Evolutionary conservation across 306 rosid species (phyloP), one percentile per base, ranked within the genome.

Genomic region (Cucumis melo): DNA sequence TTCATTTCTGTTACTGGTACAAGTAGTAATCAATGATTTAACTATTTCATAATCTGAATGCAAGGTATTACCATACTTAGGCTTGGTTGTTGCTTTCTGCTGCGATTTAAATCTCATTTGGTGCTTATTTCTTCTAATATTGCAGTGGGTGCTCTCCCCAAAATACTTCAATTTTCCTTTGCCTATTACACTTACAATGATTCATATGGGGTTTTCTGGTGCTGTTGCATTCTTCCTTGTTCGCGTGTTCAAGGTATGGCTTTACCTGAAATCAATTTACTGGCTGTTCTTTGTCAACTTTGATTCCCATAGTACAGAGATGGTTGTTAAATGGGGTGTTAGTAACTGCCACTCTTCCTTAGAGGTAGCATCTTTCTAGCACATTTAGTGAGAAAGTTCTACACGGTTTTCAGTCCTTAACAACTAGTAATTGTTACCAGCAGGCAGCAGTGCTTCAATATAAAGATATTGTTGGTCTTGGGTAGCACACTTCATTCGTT

Each of bases 131-230:
- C 5, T 56, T 78, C 42, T 4, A 10, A 58, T 54, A 41, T 83
- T 76, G 88, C 91, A 95, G 99, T 95, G 99, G 98, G 98, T 95
- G 71, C 86, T 95, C 44, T 95, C 99, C 86, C 91, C 98, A 12
- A 95, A 86, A 73, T 89, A 92, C 87, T 95, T 92, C 80, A 89
- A 95, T 82, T 95, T 90, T 82, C 98, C 99, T 23, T 83, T 89
- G 60, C 99, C 99, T 55, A 92, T 95, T 42, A 83, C 98, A 17
- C 97, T 95, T 50, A 95, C 99, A 71, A 91, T 93, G 98, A 93
- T 93, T 84, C 98, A 93, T 77, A 93, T 93, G 98, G 91, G 87
- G 16, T 93, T 95, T 88, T 92, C 99, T 82, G 99, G 96, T 66
- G 78, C 82, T 8, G 98, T 95, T 32, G 96, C 99, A 56, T 95